phyloP scores from a whole-genome alignment of 345 rosid species.

The Eucalyptus cladocalyx region DNA sequence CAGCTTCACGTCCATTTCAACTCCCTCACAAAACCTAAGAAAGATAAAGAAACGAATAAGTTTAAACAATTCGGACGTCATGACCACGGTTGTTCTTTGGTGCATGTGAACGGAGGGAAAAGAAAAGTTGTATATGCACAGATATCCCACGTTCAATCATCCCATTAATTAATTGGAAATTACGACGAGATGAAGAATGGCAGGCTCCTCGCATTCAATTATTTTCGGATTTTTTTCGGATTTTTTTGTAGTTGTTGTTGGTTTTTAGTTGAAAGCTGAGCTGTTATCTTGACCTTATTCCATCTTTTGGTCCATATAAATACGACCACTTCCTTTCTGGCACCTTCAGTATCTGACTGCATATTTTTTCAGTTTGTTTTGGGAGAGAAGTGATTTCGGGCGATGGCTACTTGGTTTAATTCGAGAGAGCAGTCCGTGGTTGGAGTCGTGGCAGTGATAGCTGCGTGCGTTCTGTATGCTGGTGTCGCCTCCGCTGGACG shows the following conservation, averaged over 20 bases:
- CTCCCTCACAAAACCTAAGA: background rate
- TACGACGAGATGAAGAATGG: background rate
- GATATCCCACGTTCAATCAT: background rate
- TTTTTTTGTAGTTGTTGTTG: background rate
- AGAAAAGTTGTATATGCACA: background rate
- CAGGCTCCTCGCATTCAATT: background rate
- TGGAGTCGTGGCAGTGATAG: background rate
- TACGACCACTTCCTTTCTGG: background rate
- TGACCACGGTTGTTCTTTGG: background rate
- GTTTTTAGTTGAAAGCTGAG: background rate
- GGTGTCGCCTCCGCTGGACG: background rate
- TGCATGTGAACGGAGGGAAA: background rate
- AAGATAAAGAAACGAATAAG: background rate
- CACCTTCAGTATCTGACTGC: background rate
- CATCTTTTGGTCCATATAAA: background rate
- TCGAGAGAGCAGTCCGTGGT: background rate
- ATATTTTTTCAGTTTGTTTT: background rate
- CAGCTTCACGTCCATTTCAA: background rate
- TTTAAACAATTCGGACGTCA: background rate
- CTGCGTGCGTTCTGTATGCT: background rate
- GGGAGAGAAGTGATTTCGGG: background rate
- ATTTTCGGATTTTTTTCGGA: too few species aligned
- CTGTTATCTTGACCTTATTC: background rate
- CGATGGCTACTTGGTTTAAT: background rate
- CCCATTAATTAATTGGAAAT: background rate